Percentiles rank a stretch among this genome's conserved stretches.
Conservation (phyloP, 2,329 filamentous ascomycete genomes). For the Calonectria hongkongensis region DNA sequence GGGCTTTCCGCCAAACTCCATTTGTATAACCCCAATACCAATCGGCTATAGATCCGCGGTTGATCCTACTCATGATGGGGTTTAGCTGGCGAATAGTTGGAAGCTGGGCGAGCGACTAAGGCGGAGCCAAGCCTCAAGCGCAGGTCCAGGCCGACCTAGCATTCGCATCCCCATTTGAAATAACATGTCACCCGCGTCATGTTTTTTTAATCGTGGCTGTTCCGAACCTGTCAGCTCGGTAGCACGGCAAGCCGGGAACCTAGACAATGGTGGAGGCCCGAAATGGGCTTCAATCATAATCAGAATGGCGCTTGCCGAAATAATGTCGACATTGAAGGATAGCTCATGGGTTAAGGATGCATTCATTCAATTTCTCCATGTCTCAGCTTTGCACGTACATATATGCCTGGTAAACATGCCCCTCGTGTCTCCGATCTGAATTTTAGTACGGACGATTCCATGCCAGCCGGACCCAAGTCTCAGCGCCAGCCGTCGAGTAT, state of each 20-base stretch:
- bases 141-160: background rate
- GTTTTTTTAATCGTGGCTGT: background rate
- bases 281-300: background rate
- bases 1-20: slow-evolving; percentile 8
- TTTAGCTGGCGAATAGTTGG: background rate
- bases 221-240: slow-evolving; percentile 1
- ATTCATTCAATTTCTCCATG: slow-evolving; percentile 5
- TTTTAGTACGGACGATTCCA: slow-evolving; percentile 18
- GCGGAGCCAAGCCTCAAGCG: slow-evolving; percentile 24
- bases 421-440: slow-evolving; percentile 13
- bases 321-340: background rate
- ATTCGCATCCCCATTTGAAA: background rate
- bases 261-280: background rate
- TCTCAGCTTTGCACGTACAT: slow-evolving; percentile 4
- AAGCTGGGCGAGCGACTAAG: background rate
- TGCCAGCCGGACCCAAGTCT: slow-evolving; percentile 8
- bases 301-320: background rate
- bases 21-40: background rate
- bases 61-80: slow-evolving; percentile 25
- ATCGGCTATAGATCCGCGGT: slow-evolving; percentile 14
- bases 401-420: background rate
- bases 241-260: slow-evolving; percentile 1
- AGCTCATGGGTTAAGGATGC: background rate
- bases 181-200: slow-evolving; percentile 4
- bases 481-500: slow-evolving; percentile 11